Base-by-base conservation (phyloP, 305 asterid species). In the Lippia alba region DNA sequence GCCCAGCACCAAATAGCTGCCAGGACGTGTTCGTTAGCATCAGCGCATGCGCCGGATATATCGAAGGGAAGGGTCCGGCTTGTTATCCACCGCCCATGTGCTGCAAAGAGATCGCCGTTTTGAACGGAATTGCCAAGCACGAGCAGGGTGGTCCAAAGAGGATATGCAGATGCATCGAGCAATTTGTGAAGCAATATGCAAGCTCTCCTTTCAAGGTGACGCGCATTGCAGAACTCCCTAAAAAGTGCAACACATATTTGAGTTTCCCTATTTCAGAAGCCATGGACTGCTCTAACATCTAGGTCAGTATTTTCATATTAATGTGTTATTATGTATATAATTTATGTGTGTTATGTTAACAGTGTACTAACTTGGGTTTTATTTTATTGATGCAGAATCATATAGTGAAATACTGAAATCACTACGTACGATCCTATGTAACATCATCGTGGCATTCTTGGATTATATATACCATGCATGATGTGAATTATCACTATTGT, bases 201-300 rank as follows among this genome's bases (percentile, higher is more conserved):
- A 67, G 40, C 24, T 61, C 7, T 3, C 71, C 69, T 0, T 76
- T 59, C 12, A 15, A 15, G 0, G 49, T 5, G 8, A 12, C 70
- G 15, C 84, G 75, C 0, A 82, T 85, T 17, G 14, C 15, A 12
- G 61, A 76, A 39, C 51, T 85, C 32, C 76, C 78, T n/a, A 24
- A 40, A 0, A 60, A 18, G 56, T 85, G 90, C 46, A 72, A 61
- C 39, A 68, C 76, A 51, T 75, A 55, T 53, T 76, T 77, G 16
- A 83, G 70, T 66, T 85, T 85, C 30, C 90, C 90, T 17, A 83
- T 85, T 50, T 85, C 87, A 0, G 84, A 85, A 56, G 74, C 33
- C 63, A 79, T 79, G 83, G 64, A 81, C 53, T 81, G 86, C 64
- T 67, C 74, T 24, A 24, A 24, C 30, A 24, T 24, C 30, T 12